Evolutionary conservation across 106 monocot genomes (phyloP), one percentile per base, ranked within the genome.

Genomic region (Amphibolis antarctica): DNA sequence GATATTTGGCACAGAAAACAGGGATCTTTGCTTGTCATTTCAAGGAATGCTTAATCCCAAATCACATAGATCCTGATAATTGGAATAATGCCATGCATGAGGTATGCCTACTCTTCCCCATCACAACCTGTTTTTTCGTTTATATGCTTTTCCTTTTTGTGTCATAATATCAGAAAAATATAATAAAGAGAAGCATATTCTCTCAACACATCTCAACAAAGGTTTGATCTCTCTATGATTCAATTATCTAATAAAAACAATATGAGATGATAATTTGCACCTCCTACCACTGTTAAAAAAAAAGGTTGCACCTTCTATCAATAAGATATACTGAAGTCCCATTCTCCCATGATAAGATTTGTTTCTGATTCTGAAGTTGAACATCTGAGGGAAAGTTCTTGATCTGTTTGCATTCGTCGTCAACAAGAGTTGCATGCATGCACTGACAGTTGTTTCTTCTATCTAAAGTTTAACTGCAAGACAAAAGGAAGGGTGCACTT

Each of bases 11-110:
- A 44, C 57, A 22, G 88, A 88, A 46, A 88, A 85, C 72, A 80
- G 63, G 49, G 92, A 88, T 76, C 88, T 93, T n/a, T 88, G 85
- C 51, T 24, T 83, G 70, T 85, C 82, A 22, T 93, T 93, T 64
- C 82, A 88, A 28, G 68, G 82, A 17, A 70, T 93, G 60, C 75
- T 93, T 64, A 88, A 78, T 48, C 82, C 82, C 12, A 85, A 67
- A 52, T 26, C 80, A 30, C 71, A 46, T 18, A 74, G 74, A 29
- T 9, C 46, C 27, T 28, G 12, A 28, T 25, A 31, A 15, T 66
- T 26, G 13, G 26, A 64, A 12, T 18, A 14, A 14, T n/a, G 18
- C 43, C 44, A 36, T 17, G 42, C 9, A 7, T 30, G 11, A 43
- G 13, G 27, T 58, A 15, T n/a, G 24, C 11, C 58, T 28, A 22